A percentile compares a stretch with the other conserved stretches of the same genome.
These are phyloP conservation scores for Leucogyrophana mollusca DNA, from an alignment of 768 basidiomycete species.

Conservation along the genomic window DNA sequence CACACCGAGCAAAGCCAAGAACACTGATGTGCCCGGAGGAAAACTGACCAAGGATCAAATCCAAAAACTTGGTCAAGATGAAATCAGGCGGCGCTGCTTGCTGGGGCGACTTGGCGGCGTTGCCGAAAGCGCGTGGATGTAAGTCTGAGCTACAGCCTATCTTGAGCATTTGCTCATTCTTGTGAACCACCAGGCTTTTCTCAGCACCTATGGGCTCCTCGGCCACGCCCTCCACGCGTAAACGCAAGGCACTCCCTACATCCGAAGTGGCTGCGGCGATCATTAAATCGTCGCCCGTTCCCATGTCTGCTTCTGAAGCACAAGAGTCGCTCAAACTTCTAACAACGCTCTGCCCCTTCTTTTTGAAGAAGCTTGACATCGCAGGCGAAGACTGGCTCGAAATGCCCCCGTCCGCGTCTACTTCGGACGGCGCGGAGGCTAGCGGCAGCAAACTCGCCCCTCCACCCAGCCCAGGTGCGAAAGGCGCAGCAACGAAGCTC, in stretches of 20 bases:
- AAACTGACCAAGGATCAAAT: slow-evolving; percentile 66
- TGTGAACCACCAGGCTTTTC: slow-evolving; percentile 55
- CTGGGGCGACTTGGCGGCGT: slow-evolving; percentile 76
- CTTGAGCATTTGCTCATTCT: slow-evolving; percentile 1
- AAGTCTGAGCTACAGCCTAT: slow-evolving; percentile 18
- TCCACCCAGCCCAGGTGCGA: slow-evolving; percentile 40
- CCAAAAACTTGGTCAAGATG: slow-evolving; percentile 72
- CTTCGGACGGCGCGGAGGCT: slow-evolving; percentile 13
- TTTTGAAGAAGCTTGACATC: slow-evolving; percentile 63
- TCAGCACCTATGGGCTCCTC: slow-evolving; percentile 56
- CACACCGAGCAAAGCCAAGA: slow-evolving; percentile 60
- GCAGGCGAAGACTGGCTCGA: slow-evolving; percentile 55
- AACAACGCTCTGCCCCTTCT: slow-evolving; percentile 74
- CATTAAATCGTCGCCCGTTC: slow-evolving; percentile 79
- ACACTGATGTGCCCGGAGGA: slow-evolving; percentile 37
- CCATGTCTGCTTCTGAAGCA: slow-evolving; percentile 76
- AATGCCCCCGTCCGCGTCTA: slow-evolving; percentile 34
- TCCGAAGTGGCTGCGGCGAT: slow-evolving; percentile 68
- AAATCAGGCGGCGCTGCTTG: slow-evolving; percentile 71
- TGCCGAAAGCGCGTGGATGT: slow-evolving; percentile 92
- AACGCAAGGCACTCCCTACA: slow-evolving; percentile 67
- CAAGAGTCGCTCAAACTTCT: slow-evolving; percentile 71
- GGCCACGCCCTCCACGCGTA: slow-evolving; percentile 56
- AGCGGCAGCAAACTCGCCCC: slow-evolving; percentile 7
- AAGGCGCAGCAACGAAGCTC: slow-evolving; percentile 12